Evolutionary conservation across 2,329 filamentous ascomycete genomes (phyloP).

Genomic region (Ophiostoma pallidulum): DNA sequence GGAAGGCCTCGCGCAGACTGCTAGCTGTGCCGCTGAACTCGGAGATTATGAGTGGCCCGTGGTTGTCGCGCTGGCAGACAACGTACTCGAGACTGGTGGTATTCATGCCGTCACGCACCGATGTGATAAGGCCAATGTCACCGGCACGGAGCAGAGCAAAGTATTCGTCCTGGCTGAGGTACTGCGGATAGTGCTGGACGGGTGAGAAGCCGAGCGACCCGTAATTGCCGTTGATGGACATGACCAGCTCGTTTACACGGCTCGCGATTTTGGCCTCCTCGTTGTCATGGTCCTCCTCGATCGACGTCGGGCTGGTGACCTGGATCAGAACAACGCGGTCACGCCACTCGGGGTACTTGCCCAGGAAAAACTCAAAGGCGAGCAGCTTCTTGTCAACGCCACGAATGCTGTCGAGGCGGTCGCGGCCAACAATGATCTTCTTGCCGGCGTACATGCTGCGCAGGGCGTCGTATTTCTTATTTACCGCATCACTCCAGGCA

Average conservation of each 20-base stretch:
- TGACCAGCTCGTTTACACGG: constrained; percentile 82
- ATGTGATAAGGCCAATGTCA: constrained; percentile 90
- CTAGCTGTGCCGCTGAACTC: constrained; percentile 94
- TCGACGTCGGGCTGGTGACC: constrained; percentile 78
- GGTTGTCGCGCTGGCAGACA: constrained; percentile 77
- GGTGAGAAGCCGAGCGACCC: constrained; percentile 83
- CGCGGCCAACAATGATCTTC: constrained; percentile 90
- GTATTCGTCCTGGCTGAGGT: constrained; percentile 82
- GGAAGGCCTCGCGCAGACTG: constrained; percentile 74
- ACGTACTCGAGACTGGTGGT: constrained; percentile 94
- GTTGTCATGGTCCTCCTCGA: constrained; percentile 70
- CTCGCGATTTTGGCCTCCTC: constrained; percentile 72
- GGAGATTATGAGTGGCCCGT: constrained; percentile 84
- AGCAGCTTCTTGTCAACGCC: constrained; percentile 94
- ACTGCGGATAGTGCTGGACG: constrained; percentile 91
- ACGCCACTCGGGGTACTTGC: constrained; percentile 83
- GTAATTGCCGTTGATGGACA: constrained; percentile 83
- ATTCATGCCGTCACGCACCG: constrained; percentile 95
- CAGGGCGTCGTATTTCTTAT: constrained; percentile 63
- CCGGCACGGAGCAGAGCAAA: constrained; percentile 85
- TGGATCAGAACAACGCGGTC: constrained; percentile 91
- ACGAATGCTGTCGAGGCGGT: constrained; percentile 84
- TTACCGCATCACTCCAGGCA: constrained; percentile 62
- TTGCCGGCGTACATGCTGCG: constrained; percentile 74
- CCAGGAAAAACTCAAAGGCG: constrained; percentile 86